phyloP scores from a whole-genome alignment of 768 basidiomycete genomes.

The Stropharia rugosoannulata region DNA sequence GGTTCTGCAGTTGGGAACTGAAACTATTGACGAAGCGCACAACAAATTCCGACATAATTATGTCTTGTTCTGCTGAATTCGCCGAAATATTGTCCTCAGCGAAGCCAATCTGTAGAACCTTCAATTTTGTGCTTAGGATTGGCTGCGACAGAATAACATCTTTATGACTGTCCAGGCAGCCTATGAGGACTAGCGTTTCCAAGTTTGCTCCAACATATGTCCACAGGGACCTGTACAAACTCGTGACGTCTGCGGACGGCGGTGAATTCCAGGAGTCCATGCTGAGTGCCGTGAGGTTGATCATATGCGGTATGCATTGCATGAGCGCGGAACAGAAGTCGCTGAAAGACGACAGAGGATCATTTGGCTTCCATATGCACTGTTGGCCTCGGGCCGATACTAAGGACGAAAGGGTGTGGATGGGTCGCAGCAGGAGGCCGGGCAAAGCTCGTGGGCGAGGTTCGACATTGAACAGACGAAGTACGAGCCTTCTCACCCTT shows the following conservation, averaged over 20 bases:
- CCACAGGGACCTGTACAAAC: too few species aligned
- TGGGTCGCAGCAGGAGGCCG: background rate
- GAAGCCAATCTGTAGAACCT: constrained; percentile 39
- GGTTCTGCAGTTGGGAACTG: constrained; percentile 28
- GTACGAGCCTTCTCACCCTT: constrained; percentile 3
- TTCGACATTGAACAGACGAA: background rate
- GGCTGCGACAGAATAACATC: constrained; percentile 22
- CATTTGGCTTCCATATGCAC: too few species aligned
- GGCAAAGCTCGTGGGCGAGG: background rate
- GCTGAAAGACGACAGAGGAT: too few species aligned
- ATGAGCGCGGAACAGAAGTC: too few species aligned
- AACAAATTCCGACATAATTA: constrained; percentile 28
- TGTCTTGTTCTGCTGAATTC: constrained; percentile 15
- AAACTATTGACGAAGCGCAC: constrained; percentile 39
- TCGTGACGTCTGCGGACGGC: too few species aligned
- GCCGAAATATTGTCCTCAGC: constrained; percentile 26
- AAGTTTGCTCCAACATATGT: too few species aligned
- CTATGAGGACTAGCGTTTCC: background rate
- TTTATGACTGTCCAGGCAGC: background rate
- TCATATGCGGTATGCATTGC: too few species aligned
- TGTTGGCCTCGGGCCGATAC: too few species aligned
- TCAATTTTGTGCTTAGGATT: constrained; percentile 23
- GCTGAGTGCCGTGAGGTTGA: too few species aligned
- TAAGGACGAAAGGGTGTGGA: background rate
- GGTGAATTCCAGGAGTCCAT: too few species aligned